Percentiles rank a stretch among this genome's conserved stretches.
Conservation (phyloP, 495 filamentous ascomycete species). For the Penicillium robsamsonii region DNA sequence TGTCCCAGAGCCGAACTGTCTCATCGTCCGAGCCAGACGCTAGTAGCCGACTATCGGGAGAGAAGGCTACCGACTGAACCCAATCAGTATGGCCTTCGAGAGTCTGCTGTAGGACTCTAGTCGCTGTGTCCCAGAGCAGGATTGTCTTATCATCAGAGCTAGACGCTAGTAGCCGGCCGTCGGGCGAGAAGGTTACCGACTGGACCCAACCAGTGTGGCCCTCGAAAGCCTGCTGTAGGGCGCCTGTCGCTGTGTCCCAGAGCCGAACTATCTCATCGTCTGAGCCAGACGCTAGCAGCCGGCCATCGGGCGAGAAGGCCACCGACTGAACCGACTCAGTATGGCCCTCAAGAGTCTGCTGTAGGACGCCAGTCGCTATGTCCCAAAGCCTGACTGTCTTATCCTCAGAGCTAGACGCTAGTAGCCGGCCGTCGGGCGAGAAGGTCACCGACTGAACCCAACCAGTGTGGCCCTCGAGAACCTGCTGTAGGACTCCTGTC, state of each 20-base stretch:
- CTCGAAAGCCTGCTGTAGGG: slow-evolving; percentile 13
- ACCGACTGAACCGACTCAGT: background rate
- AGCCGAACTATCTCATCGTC: background rate
- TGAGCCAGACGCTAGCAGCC: background rate
- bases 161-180: slow-evolving; percentile 17
- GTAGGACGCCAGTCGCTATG: background rate
- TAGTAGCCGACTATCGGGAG: background rate
- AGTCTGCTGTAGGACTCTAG: background rate
- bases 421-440: slow-evolving; percentile 18
- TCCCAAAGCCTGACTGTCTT: slow-evolving; percentile 30
- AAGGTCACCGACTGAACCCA: slow-evolving; percentile 14
- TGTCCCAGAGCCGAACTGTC: background rate
- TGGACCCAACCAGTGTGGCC: slow-evolving; percentile 18
- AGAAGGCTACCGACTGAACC: background rate
- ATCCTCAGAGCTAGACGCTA: slow-evolving; percentile 18
- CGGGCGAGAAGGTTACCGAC: slow-evolving; percentile 23
- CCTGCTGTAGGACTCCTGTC: background rate
- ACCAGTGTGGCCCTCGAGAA: slow-evolving; percentile 19
- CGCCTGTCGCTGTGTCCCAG: background rate
- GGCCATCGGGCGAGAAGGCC: background rate
- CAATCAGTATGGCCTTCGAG: background rate
- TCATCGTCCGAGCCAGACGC: background rate
- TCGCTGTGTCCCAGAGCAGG: slow-evolving; percentile 26
- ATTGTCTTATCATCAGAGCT: slow-evolving; percentile 18
- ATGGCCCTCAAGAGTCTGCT: background rate